Evolutionary conservation across 192 early-diverging fungal species (phyloP), one percentile per base, ranked within the genome.

Genomic region (Entrophospora sp.): DNA sequence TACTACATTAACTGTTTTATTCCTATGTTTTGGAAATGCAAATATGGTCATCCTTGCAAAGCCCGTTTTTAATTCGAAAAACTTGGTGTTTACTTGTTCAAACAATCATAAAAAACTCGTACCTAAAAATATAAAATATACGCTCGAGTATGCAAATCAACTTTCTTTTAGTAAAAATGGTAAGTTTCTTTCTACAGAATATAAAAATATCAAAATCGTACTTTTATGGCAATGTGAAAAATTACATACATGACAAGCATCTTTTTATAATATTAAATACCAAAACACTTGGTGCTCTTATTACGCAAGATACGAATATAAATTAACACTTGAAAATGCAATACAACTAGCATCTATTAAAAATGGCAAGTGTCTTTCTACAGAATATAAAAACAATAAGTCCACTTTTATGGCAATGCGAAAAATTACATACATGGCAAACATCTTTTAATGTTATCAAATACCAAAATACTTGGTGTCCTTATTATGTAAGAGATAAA

Each of bases 351-450:
- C 57, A 30, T 16, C 4, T 59, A 59, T 9, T 27, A 59, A 36
- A 59, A 59, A 59, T 59, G 36, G 57, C 36, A 18, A 59, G 38
- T 59, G 36, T 59, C 35, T 59, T 42, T 59, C 36, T 59, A 24
- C 34, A 42, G 38, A 38, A 13, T 59, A 59, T 59, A 30, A 38
- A 7, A 20, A 59, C 24, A 59, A 42, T 24, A 40, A 40, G 34
- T 27, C 57, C 57, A 27, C 38, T 59, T 24, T 28, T 30, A 13
- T 59, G 36, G 57, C 24, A 42, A 36, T 59, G 57, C 38, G 36
- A 30, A 30, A 59, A 59, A 16, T 22, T 5, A 36, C 57, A 59
- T 59, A 42, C 25, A 59, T 57, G 32, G 55, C 18, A 16, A 36
- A 34, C 55, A 0, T 36, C 32, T 10, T 36, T 57, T 25, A 57